phyloP scores from a whole-genome alignment of 148 eudicot species.

The Agrostemma githago region DNA sequence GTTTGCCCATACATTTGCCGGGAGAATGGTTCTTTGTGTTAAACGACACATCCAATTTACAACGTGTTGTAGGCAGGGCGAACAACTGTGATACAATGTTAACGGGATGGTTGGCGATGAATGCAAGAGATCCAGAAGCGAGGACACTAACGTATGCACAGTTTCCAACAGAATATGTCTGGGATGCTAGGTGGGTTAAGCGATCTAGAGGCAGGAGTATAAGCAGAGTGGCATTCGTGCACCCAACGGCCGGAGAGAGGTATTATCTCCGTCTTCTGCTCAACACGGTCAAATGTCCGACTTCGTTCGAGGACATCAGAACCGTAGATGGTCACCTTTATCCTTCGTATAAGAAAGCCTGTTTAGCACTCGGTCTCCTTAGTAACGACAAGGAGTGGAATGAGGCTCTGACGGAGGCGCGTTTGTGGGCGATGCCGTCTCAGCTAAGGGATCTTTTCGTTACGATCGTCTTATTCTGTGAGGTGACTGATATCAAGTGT shows the following conservation, averaged over 20 bases:
- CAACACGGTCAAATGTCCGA: neutral
- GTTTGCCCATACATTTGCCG: neutral
- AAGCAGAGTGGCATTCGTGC: too few species aligned
- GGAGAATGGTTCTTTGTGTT: neutral
- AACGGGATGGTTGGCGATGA: neutral
- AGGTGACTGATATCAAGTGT: neutral
- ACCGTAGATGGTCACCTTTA: neutral
- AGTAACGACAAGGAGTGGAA: slow-evolving; percentile 11
- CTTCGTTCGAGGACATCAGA: neutral
- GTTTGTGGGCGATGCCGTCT: neutral
- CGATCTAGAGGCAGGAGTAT: neutral
- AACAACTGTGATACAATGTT: neutral
- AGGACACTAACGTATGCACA: neutral
- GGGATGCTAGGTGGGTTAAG: neutral
- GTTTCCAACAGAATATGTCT: neutral
- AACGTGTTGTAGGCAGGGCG: neutral
- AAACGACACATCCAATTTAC: neutral
- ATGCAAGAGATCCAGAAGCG: neutral
- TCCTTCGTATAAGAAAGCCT: neutral
- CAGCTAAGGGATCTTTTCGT: neutral
- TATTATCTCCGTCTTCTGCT: neutral
- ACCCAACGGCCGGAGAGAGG: too few species aligned
- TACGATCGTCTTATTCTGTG: neutral
- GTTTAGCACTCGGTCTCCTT: neutral
- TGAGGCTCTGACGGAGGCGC: neutral